Base-by-base conservation (phyloP, 2,329 filamentous ascomycete species). In the Calonectria naviculata region DNA sequence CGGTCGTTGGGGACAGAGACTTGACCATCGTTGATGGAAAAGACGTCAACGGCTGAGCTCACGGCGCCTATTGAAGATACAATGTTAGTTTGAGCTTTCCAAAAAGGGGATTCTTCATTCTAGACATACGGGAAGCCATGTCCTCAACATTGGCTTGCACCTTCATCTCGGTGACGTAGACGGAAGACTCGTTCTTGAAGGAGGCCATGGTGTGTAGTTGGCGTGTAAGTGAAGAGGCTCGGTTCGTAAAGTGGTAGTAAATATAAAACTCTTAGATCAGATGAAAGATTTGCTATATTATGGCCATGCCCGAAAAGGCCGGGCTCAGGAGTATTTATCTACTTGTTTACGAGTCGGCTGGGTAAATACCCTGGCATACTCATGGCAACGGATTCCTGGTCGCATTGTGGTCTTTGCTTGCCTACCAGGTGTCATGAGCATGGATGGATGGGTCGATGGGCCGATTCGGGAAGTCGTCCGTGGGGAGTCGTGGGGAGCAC, bases 401-500 rank as follows among this genome's bases (percentile, higher is more conserved):
- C 77, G 76, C 75, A 75, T 63, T 72, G 73, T 78, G 76, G 76
- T 73, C 77, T 75, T 76, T 75, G 77, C 77, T 70, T 56, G 19
- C 52, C 63, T 67, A 62, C 65, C 61, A 67, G 73, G 72, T 73
- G 71, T 76, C 73, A 74, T 74, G 71, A 70, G 44, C 76, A 76
- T 79, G 77, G 77, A 74, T 76, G 71, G 72, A 78, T 78, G 77
- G 77, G 71, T 65, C 71, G 77, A 78, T 78, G 76, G 73, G 72
- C 72, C 74, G 71, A 78, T 76, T 67, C 9, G 52, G 68, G 61
- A 44, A 42, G 66, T 70, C 62, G 47, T 65, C 68, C 41, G 65
- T 76, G 70, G 68, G 68, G 64, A 72, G 75, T 71, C 75, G 71
- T 78, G 76, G 75, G 76, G 73, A 75, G 75, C 71, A 58, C 74